Percentiles rank a stretch among this genome's conserved stretches.
Conservation (phyloP, 2,329 filamentous ascomycete species). For the Mycosphaerella sp. region DNA sequence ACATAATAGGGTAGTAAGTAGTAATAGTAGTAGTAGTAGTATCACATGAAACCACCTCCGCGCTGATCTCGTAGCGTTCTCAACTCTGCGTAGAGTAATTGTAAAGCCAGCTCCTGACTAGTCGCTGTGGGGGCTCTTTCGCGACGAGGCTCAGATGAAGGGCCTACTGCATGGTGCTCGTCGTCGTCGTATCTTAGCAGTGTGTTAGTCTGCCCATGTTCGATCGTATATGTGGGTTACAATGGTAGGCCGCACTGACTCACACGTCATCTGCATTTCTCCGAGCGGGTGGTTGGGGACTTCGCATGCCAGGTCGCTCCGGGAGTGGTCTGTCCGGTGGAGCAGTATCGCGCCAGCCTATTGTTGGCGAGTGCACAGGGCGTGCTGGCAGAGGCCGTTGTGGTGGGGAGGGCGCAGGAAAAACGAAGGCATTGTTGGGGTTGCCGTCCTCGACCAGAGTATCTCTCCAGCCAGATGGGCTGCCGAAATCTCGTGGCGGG, state of each 20-base stretch:
- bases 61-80: background rate
- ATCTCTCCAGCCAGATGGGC: slow-evolving; percentile 1
- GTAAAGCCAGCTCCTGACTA: slow-evolving; percentile 1
- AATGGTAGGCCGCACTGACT: background rate
- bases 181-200: background rate
- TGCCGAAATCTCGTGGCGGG: background rate
- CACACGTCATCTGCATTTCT: slow-evolving; percentile 2
- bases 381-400: slow-evolving; percentile 3
- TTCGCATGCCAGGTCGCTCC: background rate
- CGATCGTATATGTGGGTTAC: background rate
- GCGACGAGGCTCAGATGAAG: background rate
- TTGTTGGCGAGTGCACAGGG: background rate
- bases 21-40: too few relatives aligned
- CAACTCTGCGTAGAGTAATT: background rate
- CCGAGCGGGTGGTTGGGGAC: background rate
- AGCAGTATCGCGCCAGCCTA: background rate
- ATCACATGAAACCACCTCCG: too few relatives aligned
- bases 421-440: background rate
- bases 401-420: background rate
- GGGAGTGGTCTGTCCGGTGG: background rate
- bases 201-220: background rate
- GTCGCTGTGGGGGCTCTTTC: background rate
- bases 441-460: background rate
- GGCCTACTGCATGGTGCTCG: background rate
- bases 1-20: too few relatives aligned